Percentiles rank a stretch among this genome's conserved stretches.
phyloP scores from a whole-genome alignment of 116 monocot genomes.

The Iris pallida region DNA sequence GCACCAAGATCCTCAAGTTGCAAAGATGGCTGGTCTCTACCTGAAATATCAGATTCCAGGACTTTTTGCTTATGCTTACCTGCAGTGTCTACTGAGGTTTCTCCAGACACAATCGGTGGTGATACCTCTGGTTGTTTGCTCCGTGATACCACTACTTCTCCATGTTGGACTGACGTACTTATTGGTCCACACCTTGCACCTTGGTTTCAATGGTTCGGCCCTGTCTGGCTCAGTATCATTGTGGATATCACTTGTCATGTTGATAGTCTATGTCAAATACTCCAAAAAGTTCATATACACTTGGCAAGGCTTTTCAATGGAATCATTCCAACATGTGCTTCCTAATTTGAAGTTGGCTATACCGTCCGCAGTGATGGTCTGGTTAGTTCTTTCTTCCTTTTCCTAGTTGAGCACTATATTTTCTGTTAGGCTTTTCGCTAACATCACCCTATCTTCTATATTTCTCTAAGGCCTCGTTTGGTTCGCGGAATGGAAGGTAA shows the following conservation, averaged over 20 bases:
- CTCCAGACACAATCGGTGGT: constrained; percentile 77
- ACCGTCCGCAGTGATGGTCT: constrained; percentile 86
- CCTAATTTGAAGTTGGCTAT: constrained; percentile 58
- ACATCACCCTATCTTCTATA: not conserved
- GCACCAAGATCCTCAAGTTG: constrained; percentile 59
- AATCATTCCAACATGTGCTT: constrained; percentile 48
- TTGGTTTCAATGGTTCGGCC: constrained; percentile 57
- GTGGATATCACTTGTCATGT: constrained; percentile 67
- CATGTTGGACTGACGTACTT: constrained; percentile 52
- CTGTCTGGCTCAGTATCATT: constrained; percentile 43
- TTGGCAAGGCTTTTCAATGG: constrained; percentile 63
- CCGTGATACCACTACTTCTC: constrained; percentile 34
- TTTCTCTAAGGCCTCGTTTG: too few species aligned
- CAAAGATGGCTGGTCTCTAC: constrained; percentile 47
- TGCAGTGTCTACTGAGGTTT: constrained; percentile 72
- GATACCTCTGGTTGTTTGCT: constrained; percentile 54
- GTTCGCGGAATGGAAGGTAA: too few species aligned
- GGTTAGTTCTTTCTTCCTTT: constrained; percentile 20
- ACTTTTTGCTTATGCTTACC: constrained; percentile 53
- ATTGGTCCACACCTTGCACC: constrained; percentile 38
- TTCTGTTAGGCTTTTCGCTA: not conserved
- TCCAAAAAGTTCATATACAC: constrained; percentile 44
- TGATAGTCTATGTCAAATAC: constrained; percentile 39
- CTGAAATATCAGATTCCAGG: constrained; percentile 62
- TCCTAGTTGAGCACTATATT: constrained; percentile 1